Base-by-base conservation (phyloP, 306 rosid species). In the Sechiopsis laciniata region DNA sequence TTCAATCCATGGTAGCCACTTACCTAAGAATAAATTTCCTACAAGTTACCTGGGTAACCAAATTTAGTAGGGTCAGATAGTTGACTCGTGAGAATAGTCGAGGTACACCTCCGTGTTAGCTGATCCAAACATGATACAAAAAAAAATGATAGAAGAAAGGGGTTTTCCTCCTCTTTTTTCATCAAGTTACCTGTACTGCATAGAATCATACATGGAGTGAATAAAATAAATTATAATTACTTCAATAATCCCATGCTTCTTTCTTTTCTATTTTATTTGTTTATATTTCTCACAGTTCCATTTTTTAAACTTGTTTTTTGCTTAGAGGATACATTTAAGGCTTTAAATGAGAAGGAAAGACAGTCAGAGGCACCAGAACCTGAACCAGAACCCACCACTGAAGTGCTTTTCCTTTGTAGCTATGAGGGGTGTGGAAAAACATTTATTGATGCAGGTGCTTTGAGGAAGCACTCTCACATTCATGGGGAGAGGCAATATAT, bases 361-460 rank as follows among this genome's bases (percentile, higher is more conserved):
- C 92, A 89, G 73, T 84, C 94, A 10, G 78, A 83, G 53, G 76
- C 81, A 19, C 91, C 92, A 46, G 96, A 91, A 77, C 96, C 92
- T 74, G 99, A 94, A 80, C 95, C 97, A 21, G 97, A 94, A 77
- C 97, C 99, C 75, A 91, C 97, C 5, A 94, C 96, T 46, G 95
- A 94, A 88, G 99, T 94, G 21, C 99, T 94, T 78, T 94, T 94
- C 75, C 95, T 94, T 40, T 94, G 97, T 86, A 94, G 99, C 89
- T 89, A 85, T 48, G 96, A 94, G 71, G 84, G 91, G 78, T 94
- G 99, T 65, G 99, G 99, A 66, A 91, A 91, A 88, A 89, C 97
- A 73, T 94, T 94, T 74, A 90, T 91, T 71, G 99, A 94, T 81
- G 96, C 95, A 20, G 90, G 95, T 79, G 97, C 99, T 58, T 85